These are phyloP conservation scores for Anthoceros angustus DNA, from an alignment of 225 moss, liverwort and hornwort species.

Conservation along the genomic window DNA sequence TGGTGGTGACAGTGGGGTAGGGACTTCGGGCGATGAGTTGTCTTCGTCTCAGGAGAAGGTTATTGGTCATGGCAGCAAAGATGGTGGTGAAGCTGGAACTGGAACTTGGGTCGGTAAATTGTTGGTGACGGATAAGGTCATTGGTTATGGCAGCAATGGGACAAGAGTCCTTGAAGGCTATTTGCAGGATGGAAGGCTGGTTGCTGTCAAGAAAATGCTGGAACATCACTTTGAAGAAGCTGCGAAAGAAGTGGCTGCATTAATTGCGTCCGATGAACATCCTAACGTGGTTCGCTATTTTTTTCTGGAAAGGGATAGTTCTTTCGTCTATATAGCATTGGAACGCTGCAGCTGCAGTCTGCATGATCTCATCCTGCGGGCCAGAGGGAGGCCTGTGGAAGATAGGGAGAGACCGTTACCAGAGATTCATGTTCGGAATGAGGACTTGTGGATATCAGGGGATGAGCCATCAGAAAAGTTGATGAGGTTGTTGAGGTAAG, in stretches of 20 bases:
- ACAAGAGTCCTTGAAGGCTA: conserved; percentile 89
- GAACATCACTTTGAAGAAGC: conserved; percentile 78
- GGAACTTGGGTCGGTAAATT: conserved; percentile 64
- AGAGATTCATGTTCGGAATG: conserved; percentile 9
- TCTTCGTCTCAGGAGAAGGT: not conserved
- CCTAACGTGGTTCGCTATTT: conserved; percentile 92
- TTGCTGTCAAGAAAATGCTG: conserved; percentile 86
- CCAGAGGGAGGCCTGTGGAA: conserved; percentile 18
- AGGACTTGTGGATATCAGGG: conserved; percentile 68
- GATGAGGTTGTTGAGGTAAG: conserved; percentile 61
- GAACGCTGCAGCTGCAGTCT: conserved; percentile 82
- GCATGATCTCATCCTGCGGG: conserved; percentile 56
- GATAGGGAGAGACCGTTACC: not conserved
- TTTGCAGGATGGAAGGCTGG: conserved; percentile 53
- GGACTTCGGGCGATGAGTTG: too few relatives aligned
- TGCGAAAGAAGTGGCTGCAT: conserved; percentile 71
- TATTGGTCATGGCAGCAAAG: not conserved
- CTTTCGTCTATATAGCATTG: conserved; percentile 89
- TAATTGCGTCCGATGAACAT: conserved; percentile 89
- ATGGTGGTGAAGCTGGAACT: conserved; percentile 12
- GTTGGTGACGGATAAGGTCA: conserved; percentile 61
- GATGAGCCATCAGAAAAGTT: conserved; percentile 50
- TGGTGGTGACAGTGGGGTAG: too few relatives aligned
- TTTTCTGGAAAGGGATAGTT: conserved; percentile 65
- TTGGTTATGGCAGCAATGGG: conserved; percentile 88